Evolutionary conservation across 805 yeast species (phyloP), one percentile per base, ranked within the genome.

Genomic region (Danielozyma ontarioensis): DNA sequence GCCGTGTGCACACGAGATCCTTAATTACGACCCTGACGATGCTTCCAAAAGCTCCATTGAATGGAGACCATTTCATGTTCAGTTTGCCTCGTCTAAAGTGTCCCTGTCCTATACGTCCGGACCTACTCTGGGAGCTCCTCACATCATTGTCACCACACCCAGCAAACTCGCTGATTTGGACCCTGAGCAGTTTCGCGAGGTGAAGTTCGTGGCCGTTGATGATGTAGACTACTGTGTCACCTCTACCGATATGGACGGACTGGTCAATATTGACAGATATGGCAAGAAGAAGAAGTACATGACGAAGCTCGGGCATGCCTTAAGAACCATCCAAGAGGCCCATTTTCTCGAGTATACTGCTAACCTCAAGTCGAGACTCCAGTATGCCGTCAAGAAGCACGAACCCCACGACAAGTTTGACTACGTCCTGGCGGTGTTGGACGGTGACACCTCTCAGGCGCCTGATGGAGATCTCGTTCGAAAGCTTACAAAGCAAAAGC

Each of bases 191-290:
- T 33, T 51, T 13, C 21, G 26, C 7, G 36, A 41, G 13, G 34
- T 46, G 12, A 36, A 38, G 23, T 36, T 46, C n/a, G 6, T 56
- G 8, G 53, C 50, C 0, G 51, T 55, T 1, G 62, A 57, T 35
- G 54, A 51, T 8, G 28, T 45, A 13, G 53, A 48, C 25, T 29
- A 39, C 18, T 39, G 45, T 16, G 15, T 47, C 3, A 42, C 44
- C 16, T 31, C 42, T 2, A 42, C 52, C 4, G 35, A 36, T 25
- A 27, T 49, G 1, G 36, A 35, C 21, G 32, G 34, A 4, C 31
- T 33, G 5, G 14, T 16, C 1, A 13, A 39, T 3, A 31, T 41
- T 10, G 32, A 29, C 13, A 27, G 34, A 12, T 17, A 19, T 11
- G 46, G 44, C 4, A 36, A 36, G 21, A 47, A 50, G 34, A 34